Conservation (phyloP, 768 basidiomycete genomes). For the Tulasnella sp. region DNA sequence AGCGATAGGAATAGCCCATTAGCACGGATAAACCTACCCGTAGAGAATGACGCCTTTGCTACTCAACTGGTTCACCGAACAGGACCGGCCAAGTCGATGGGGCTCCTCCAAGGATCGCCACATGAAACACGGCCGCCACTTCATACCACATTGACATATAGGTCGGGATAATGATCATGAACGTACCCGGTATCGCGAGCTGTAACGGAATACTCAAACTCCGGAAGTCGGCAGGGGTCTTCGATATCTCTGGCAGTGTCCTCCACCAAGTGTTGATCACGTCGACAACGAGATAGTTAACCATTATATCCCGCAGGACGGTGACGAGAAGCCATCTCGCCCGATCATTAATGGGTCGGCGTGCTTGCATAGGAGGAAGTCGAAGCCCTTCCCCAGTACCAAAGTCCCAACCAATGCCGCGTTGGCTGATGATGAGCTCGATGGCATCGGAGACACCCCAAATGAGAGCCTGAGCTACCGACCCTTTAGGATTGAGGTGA, state of each 20-base stretch:
- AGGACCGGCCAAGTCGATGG: constrained; percentile 14
- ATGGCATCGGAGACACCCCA: background rate
- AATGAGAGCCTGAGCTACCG: background rate
- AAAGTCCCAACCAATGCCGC: constrained; percentile 10
- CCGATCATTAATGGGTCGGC: background rate
- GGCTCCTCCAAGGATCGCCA: constrained; percentile 1
- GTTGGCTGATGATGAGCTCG: background rate
- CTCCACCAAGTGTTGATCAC: constrained; percentile 13
- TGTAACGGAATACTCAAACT: background rate
- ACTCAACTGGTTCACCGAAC: constrained; percentile 11
- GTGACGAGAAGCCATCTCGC: background rate
- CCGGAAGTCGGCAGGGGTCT: background rate
- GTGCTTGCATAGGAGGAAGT: constrained; percentile 1
- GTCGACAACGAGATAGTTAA: constrained; percentile 8
- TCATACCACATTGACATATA: constrained; percentile 6
- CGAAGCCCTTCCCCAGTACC: constrained; percentile 9
- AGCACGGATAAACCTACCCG: too few relatives aligned
- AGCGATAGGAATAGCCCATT: background rate
- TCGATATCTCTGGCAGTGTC: background rate
- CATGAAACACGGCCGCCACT: constrained; percentile 11
- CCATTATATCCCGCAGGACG: background rate
- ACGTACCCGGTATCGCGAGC: background rate
- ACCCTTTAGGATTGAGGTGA: background rate
- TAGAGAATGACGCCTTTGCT: too few relatives aligned
- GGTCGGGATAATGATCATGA: constrained; percentile 3